Base-by-base conservation (phyloP, 192 early-diverging fungal species). In the Allomyces javanicus region DNA sequence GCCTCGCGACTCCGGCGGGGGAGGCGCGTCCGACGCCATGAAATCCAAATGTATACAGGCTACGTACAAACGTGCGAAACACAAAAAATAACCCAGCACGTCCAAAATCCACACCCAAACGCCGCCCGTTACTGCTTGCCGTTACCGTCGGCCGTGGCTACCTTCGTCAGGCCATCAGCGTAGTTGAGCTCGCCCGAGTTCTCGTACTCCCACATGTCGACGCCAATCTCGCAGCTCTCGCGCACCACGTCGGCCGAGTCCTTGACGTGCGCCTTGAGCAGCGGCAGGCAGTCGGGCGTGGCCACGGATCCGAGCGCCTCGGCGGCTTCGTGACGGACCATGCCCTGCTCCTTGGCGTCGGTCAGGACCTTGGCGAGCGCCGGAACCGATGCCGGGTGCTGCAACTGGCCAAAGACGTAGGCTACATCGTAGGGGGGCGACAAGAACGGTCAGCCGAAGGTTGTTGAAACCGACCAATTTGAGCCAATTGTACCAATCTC, bases 391-490 rank as follows among this genome's bases (percentile, higher is more conserved):
- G 87, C 92, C 26, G 86, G 86, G 69, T 92, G 90, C 78, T 94
- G 93, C 83, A 98, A 84, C 74, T 98, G 92, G 64, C 95, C 95
- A 81, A 98, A 98, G 17, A 98, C 87, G 73, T 90, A 97, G 25
- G 91, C 90, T 44, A n/a, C n/a, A 88, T 40, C 63, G 64, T 0
- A 9, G 3, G 7, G 7, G 4, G 33, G 33, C 33, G 33, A 9
- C 7, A 7, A 40, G 33, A 9, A 40, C 9, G 0, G 33, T 40
- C 33, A 3, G 3, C 7, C 33, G 7, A 7, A 7, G 33, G 9
- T 9, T 7, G 33, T 26, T 26, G 26, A 0, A 3, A 9, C 33
- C 3, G 7, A 40, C 33, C 33, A 9, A 40, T 40, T 40, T 3
- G 33, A 40, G 9, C 33, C 33, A 67, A n/a, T 68, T 62, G 23